A percentile compares a stretch with the other conserved stretches of the same genome.
phyloP scores from a whole-genome alignment of 2,329 filamentous ascomycete genomes.

The Monilinia fructigena region DNA sequence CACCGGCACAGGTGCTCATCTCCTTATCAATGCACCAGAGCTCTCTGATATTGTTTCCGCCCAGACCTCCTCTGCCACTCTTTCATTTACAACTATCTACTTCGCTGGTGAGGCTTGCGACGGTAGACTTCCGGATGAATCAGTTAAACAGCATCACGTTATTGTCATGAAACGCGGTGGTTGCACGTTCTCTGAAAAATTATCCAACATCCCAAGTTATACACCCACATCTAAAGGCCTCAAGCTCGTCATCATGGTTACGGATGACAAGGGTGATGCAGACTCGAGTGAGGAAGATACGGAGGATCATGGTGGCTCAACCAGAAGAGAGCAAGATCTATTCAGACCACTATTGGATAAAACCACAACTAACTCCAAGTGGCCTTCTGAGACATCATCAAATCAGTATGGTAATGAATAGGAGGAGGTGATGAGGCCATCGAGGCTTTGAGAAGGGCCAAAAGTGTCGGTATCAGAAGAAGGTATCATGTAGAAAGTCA shows the following conservation, averaged over 20 bases:
- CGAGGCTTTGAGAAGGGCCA: slow-evolving; percentile 59
- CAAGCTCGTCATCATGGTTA: slow-evolving; percentile 79
- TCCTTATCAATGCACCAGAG: slow-evolving; percentile 60
- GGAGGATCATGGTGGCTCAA: slow-evolving; percentile 36
- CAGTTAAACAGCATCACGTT: slow-evolving; percentile 64
- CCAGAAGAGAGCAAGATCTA: slow-evolving; percentile 41
- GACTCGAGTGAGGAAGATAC: slow-evolving; percentile 33
- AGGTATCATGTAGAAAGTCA: slow-evolving; percentile 80
- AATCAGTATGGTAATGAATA: slow-evolving; percentile 81
- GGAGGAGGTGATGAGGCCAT: slow-evolving; percentile 68
- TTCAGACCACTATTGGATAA: slow-evolving; percentile 72
- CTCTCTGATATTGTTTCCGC: slow-evolving; percentile 41
- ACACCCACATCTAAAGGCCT: slow-evolving; percentile 60
- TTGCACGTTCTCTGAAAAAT: slow-evolving; percentile 81
- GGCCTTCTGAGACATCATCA: slow-evolving; percentile 51
- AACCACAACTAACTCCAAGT: slow-evolving; percentile 54
- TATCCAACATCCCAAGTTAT: slow-evolving; percentile 80
- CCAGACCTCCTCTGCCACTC: slow-evolving; percentile 40
- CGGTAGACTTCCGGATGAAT: slow-evolving; percentile 49
- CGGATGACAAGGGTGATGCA: slow-evolving; percentile 46
- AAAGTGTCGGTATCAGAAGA: slow-evolving; percentile 70
- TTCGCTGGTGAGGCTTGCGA: slow-evolving; percentile 67
- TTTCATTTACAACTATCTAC: slow-evolving; percentile 70
- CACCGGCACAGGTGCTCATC: slow-evolving; percentile 61
- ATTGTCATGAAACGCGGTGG: slow-evolving; percentile 79